phyloP scores from a whole-genome alignment of 2,329 filamentous ascomycete genomes.

The Elsinoe batatas region DNA sequence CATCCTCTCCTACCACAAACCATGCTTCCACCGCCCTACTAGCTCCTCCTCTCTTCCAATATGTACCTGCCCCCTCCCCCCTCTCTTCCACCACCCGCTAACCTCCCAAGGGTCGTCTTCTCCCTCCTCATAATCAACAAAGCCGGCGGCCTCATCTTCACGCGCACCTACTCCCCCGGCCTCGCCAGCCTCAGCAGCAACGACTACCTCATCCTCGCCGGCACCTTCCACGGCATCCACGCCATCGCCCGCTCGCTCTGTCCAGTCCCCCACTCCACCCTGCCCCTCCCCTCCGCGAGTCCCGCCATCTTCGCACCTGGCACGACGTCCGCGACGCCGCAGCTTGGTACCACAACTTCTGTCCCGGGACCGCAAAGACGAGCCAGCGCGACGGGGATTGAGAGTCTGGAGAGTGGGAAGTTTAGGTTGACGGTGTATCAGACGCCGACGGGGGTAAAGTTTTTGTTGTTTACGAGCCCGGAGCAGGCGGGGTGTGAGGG shows the following conservation, averaged over 20 bases:
- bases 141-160: slow-evolving; percentile 91
- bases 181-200: slow-evolving; percentile 86
- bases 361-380: slow-evolving; percentile 37
- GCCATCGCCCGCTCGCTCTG: slow-evolving; percentile 50
- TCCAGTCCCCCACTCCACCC: slow-evolving; percentile 27
- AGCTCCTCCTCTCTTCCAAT: not conserved
- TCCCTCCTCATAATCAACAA: slow-evolving; percentile 98
- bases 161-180: slow-evolving; percentile 81
- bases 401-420: slow-evolving; percentile 86
- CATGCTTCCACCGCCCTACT: not conserved
- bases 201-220: slow-evolving; percentile 91
- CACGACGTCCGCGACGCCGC: slow-evolving; percentile 29
- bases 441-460: slow-evolving; percentile 89
- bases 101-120: slow-evolving; percentile 72
- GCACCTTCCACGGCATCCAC: slow-evolving; percentile 83
- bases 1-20: not conserved
- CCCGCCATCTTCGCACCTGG: slow-evolving; percentile 22
- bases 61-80: slow-evolving; percentile 2
- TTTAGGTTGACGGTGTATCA: slow-evolving; percentile 95
- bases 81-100: not conserved
- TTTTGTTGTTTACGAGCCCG: slow-evolving; percentile 86
- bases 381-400: slow-evolving; percentile 58
- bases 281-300: slow-evolving; percentile 23
- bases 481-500: slow-evolving; percentile 79
- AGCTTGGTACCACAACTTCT: slow-evolving; percentile 16